These are phyloP conservation scores for Penicillium turbatum DNA, from an alignment of 495 filamentous ascomycete species.

Conservation along the genomic window DNA sequence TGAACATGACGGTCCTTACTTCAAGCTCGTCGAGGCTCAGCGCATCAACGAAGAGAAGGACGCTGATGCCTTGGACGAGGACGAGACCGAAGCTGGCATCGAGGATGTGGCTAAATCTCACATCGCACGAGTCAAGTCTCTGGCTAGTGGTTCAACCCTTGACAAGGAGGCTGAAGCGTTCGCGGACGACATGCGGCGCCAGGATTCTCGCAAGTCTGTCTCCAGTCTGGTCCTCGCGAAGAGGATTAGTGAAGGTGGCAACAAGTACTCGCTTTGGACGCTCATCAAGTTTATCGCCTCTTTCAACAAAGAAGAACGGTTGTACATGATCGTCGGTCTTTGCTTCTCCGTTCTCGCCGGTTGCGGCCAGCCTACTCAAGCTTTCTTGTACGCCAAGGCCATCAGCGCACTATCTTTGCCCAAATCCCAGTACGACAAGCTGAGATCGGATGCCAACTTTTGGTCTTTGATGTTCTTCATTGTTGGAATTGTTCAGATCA, in stretches of 20 bases:
- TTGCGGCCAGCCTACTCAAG: constrained; percentile 78
- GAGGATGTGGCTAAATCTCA: constrained; percentile 21
- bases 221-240: constrained; percentile 66
- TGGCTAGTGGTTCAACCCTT: constrained; percentile 25
- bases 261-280: constrained; percentile 72
- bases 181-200: constrained; percentile 33
- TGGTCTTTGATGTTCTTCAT: constrained; percentile 95
- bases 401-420: constrained; percentile 64
- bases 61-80: constrained; percentile 36
- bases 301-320: constrained; percentile 75
- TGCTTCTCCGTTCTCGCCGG: constrained; percentile 77
- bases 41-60: constrained; percentile 66
- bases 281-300: constrained; percentile 77
- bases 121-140: constrained; percentile 28
- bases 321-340: constrained; percentile 71
- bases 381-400: constrained; percentile 86
- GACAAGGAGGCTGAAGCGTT: constrained; percentile 24
- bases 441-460: constrained; percentile 72
- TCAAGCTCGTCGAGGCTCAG: constrained; percentile 74
- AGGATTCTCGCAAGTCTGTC: constrained; percentile 64
- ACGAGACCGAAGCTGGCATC: constrained; percentile 29
- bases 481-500: constrained; percentile 74
- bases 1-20: constrained; percentile 58
- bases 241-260: constrained; percentile 39
- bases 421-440: constrained; percentile 35